Percentiles rank a stretch among this genome's conserved stretches.
phyloP scores from a whole-genome alignment of 2,329 filamentous ascomycete species.

The Celoporthe dispersa region DNA sequence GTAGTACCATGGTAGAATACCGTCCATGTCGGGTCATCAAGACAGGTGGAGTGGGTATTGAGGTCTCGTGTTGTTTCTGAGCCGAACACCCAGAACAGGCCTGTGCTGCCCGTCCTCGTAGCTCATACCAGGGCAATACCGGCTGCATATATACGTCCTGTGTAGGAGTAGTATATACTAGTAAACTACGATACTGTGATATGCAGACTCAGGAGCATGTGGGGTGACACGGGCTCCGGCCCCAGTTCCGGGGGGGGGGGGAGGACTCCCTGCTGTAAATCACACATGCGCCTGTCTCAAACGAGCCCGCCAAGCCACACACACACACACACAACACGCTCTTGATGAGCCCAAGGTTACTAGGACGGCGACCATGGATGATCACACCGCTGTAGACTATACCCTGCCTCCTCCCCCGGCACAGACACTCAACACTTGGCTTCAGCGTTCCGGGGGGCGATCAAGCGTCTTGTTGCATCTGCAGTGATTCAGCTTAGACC shows the following conservation, averaged over 20 bases:
- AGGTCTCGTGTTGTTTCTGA: not conserved
- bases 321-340: not conserved
- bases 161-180: not conserved
- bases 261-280: not conserved
- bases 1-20: too few species aligned
- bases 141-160: too few species aligned
- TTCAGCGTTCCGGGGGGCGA: not conserved
- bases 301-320: not conserved
- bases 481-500: not conserved
- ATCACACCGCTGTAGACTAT: not conserved
- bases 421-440: not conserved
- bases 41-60: too few species aligned
- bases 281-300: slow-evolving; percentile 7
- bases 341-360: not conserved
- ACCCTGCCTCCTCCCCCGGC: not conserved
- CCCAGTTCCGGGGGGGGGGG: not conserved
- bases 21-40: too few species aligned
- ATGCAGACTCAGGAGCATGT: not conserved
- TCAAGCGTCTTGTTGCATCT: not conserved
- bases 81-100: not conserved
- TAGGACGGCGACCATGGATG: not conserved
- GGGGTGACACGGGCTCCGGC: not conserved
- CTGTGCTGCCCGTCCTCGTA: not conserved
- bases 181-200: not conserved
- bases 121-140: too few species aligned